These are phyloP conservation scores for Cryptosporidium xiaoi DNA, from an alignment of 169 alveolate species.

Conservation along the genomic window DNA sequence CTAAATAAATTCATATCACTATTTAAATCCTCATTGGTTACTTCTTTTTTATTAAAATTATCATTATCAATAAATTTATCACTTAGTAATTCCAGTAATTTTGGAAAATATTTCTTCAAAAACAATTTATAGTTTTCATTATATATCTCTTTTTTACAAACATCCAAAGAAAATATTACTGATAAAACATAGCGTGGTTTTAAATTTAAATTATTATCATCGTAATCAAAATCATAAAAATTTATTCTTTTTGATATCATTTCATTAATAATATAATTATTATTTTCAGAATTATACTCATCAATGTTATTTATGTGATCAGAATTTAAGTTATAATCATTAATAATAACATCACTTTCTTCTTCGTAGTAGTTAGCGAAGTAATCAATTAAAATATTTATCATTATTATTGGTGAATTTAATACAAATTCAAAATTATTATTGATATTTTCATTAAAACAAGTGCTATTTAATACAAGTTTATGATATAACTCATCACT, in stretches of 20 bases:
- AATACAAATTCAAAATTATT: not conserved
- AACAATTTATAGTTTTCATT: constrained; percentile 13
- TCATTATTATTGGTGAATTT: not conserved
- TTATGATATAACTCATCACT: not conserved
- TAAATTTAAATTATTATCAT: constrained; percentile 18
- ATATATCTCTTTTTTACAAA: constrained; percentile 6
- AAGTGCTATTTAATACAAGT: not conserved
- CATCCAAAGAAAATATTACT: constrained; percentile 33
- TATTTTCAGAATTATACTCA: no score
- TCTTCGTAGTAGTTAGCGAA: constrained; percentile 14
- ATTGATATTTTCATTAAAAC: no score
- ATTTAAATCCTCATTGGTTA: not conserved
- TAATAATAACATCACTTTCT: not conserved
- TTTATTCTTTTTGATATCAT: not conserved
- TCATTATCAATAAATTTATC: not conserved
- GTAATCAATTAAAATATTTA: constrained; percentile 21
- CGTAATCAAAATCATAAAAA: not conserved
- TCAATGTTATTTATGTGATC: no score
- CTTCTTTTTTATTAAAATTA: not conserved
- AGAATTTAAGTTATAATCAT: no score
- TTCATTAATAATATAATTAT: no score
- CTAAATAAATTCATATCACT: not conserved
- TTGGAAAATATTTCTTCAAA: constrained; percentile 12
- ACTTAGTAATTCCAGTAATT: not conserved
- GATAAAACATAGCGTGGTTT: constrained; percentile 39